Percentiles rank a stretch among this genome's conserved stretches.
phyloP scores from a whole-genome alignment of 768 basidiomycete species.

The Lentinula raphanica region DNA sequence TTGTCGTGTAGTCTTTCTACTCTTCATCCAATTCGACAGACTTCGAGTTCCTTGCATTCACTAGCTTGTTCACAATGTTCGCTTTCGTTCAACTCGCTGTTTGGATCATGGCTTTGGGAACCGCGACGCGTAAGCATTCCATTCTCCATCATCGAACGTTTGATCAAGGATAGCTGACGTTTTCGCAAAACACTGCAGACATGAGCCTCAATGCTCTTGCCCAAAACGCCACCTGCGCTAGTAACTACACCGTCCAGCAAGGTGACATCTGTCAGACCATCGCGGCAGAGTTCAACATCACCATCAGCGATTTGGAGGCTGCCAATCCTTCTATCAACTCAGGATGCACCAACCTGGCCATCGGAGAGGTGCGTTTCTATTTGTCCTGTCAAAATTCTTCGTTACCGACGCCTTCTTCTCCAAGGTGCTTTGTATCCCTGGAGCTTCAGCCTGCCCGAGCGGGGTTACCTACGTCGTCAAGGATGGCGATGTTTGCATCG shows the following conservation, averaged over 20 bases:
- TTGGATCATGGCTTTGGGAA: not conserved
- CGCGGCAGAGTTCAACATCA: not conserved
- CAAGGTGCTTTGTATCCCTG: not conserved
- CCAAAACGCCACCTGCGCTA: not conserved
- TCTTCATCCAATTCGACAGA: no score
- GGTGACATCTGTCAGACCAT: constrained; percentile 1
- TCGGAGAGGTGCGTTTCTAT: not conserved
- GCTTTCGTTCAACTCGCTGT: not conserved
- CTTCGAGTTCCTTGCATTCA: no score
- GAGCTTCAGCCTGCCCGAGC: not conserved
- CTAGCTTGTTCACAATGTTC: not conserved
- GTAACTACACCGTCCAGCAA: constrained; percentile 2
- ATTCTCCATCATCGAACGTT: not conserved
- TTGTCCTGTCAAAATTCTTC: not conserved
- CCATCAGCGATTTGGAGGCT: not conserved
- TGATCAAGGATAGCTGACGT: no score
- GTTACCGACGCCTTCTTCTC: not conserved
- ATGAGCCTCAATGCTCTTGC: not conserved
- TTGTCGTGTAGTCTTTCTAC: not conserved
- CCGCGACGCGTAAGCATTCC: not conserved
- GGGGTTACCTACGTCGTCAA: constrained; percentile 1
- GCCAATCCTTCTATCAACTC: constrained; percentile 1
- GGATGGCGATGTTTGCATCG: not conserved
- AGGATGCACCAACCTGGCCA: not conserved
- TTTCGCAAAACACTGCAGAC: not conserved